Evolutionary conservation across 1,139 yeast species (phyloP).

Genomic region (Candida freyschussii): DNA sequence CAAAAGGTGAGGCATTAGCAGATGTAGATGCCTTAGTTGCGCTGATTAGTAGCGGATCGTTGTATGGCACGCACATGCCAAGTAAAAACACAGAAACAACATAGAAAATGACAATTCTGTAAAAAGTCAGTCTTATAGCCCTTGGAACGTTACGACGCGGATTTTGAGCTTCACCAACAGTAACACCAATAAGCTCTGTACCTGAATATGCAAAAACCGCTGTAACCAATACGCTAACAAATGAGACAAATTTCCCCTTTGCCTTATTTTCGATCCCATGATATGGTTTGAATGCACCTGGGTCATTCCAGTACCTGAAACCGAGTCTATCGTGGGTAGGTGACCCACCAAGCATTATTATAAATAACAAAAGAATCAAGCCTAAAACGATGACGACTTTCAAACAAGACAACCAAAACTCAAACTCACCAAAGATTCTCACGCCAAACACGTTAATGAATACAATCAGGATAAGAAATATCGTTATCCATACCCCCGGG

Average conservation of each 20-base stretch:
- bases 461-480: conserved; percentile 52
- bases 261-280: conserved; percentile 46
- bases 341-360: conserved; percentile 52
- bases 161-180: conserved; percentile 70
- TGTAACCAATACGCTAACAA: conserved; percentile 60
- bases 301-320: conserved; percentile 55
- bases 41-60: conserved; percentile 47
- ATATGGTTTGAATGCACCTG: conserved; percentile 59
- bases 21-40: conserved; percentile 38
- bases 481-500: conserved; percentile 59
- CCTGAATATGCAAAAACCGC: conserved; percentile 51
- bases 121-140: conserved; percentile 69
- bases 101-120: conserved; percentile 69
- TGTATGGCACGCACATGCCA: conserved; percentile 70
- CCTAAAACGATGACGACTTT: conserved; percentile 59
- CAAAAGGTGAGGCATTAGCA: conserved; percentile 77
- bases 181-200: conserved; percentile 64
- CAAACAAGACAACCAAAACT: conserved; percentile 50
- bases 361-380: conserved; percentile 56
- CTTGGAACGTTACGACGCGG: conserved; percentile 71
- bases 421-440: conserved; percentile 63
- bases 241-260: conserved; percentile 56
- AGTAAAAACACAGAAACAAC: conserved; percentile 56
- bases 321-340: conserved; percentile 52
- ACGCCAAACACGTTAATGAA: conserved; percentile 58